Conservation (phyloP, 2,329 filamentous ascomycete genomes). For the Calonectria ilicicola region DNA sequence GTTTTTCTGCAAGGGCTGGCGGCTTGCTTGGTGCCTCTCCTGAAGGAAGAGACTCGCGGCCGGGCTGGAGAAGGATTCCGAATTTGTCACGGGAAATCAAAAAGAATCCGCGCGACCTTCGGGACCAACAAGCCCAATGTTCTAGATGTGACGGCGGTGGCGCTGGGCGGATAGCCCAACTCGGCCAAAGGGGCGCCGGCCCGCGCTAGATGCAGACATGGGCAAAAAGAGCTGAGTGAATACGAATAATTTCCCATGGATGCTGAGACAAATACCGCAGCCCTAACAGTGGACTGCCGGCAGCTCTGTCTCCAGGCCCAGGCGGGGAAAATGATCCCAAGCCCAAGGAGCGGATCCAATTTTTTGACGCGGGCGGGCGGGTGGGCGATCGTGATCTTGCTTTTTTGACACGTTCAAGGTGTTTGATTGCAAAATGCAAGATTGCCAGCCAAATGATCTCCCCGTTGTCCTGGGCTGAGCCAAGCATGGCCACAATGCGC, state of each 20-base stretch:
- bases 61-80: background rate
- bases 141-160: background rate
- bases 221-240: background rate
- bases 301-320: background rate
- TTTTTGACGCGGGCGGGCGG: background rate
- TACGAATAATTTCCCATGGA: conserved; percentile 5
- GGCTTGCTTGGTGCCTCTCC: too few relatives aligned
- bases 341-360: background rate
- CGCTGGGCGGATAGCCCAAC: background rate
- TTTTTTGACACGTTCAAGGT: background rate
- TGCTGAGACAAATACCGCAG: conserved; percentile 13
- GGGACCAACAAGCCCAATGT: background rate
- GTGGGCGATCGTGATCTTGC: background rate
- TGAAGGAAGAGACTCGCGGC: background rate
- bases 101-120: background rate
- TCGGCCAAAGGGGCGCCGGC: background rate
- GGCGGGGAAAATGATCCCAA: background rate
- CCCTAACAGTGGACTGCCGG: conserved; percentile 10
- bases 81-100: background rate
- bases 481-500: background rate
- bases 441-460: background rate
- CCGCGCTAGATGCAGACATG: background rate
- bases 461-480: background rate
- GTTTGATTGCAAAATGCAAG: background rate
- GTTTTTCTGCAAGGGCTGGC: background rate